Percentiles rank a stretch among this genome's conserved stretches.
These are phyloP conservation scores for Malus sylvestris DNA, from an alignment of 306 rosid species.

Conservation along the genomic window DNA sequence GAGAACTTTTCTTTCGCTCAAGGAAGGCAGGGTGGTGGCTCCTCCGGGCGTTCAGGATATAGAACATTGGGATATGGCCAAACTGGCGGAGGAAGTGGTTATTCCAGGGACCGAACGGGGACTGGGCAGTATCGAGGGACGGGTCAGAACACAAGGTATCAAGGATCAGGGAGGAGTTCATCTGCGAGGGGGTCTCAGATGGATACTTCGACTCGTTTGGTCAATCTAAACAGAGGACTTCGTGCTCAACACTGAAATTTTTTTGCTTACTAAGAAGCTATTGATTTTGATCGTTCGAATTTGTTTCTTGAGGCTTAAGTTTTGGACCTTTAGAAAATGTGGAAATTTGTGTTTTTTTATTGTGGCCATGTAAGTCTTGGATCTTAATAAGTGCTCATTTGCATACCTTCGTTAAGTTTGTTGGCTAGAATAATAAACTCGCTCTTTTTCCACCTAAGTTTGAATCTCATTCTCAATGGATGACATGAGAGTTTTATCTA, in stretches of 20 bases:
- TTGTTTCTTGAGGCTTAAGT: neutral
- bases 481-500: neutral
- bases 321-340: neutral
- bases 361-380: neutral
- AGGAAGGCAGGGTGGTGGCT: slow-evolving; percentile 52
- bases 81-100: slow-evolving; percentile 33
- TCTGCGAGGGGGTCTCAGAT: slow-evolving; percentile 58
- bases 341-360: neutral
- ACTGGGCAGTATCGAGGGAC: slow-evolving; percentile 35
- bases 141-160: slow-evolving; percentile 47
- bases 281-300: neutral
- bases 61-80: slow-evolving; percentile 40
- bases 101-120: slow-evolving; percentile 45
- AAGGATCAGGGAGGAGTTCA: slow-evolving; percentile 21
- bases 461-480: no score
- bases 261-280: neutral
- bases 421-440: no score
- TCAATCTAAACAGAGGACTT: slow-evolving; percentile 59
- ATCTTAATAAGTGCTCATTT: no score
- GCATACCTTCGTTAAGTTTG: no score
- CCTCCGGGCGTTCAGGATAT: slow-evolving; percentile 50
- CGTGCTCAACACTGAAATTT: slow-evolving; percentile 25
- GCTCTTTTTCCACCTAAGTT: no score
- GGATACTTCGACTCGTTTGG: slow-evolving; percentile 60
- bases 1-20: slow-evolving; percentile 44